phyloP scores from a whole-genome alignment of 192 early-diverging fungal species.

The Coemansia sp. region DNA sequence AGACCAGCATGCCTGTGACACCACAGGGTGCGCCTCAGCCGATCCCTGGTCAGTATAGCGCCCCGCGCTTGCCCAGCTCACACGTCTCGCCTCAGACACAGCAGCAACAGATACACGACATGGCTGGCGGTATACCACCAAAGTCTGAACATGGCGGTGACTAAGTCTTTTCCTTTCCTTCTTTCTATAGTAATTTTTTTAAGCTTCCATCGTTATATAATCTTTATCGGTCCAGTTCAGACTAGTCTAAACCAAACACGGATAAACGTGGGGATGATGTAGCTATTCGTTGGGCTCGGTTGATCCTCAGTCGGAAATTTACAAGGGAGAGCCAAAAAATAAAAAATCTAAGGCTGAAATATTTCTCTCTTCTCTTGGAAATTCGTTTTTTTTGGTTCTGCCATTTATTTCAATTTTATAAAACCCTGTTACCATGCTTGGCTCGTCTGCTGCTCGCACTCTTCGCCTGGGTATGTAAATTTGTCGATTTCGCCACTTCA shows the following conservation, averaged over 20 bases:
- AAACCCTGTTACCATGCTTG: slow-evolving; percentile 34
- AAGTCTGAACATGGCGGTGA: slow-evolving; percentile 24
- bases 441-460: slow-evolving; percentile 44
- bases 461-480: slow-evolving; percentile 44
- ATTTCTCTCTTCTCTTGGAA: slow-evolving; percentile 5
- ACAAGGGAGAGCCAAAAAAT: slow-evolving; percentile 4
- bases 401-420: slow-evolving; percentile 11
- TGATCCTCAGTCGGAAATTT: slow-evolving; percentile 9
- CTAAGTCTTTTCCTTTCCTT: neutral
- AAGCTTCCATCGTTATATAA: neutral
- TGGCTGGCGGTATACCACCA: neutral
- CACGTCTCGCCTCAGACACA: slow-evolving; percentile 28
- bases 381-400: neutral
- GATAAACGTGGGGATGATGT: slow-evolving; percentile 1
- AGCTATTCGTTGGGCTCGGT: neutral
- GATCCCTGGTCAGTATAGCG: slow-evolving; percentile 9
- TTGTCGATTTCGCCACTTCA: neutral
- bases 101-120: slow-evolving; percentile 27
- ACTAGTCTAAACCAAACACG: neutral
- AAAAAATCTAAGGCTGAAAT: too few relatives aligned
- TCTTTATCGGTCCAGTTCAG: neutral
- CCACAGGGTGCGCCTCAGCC: slow-evolving; percentile 3
- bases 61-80: slow-evolving; percentile 12
- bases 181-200: neutral
- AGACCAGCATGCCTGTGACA: slow-evolving; percentile 37